Conservation (phyloP, 2,329 filamentous ascomycete genomes). For the Epicoccum nigrum region DNA sequence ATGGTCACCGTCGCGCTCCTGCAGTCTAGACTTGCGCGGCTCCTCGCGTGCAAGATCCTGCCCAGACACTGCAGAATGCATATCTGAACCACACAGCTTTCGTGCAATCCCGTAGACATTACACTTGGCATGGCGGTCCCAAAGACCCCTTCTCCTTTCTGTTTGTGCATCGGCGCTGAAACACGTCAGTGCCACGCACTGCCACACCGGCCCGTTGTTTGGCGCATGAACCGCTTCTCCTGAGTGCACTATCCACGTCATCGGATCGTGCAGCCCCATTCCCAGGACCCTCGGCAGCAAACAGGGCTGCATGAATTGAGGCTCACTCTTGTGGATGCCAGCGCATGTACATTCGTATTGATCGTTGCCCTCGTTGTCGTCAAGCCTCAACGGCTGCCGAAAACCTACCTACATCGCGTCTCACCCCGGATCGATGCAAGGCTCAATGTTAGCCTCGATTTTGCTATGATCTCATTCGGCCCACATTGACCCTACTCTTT, state of each 20-base stretch:
- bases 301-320: constrained; percentile 4
- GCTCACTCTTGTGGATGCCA: constrained; percentile 4
- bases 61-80: not conserved
- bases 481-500: constrained; percentile 7
- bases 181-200: constrained; percentile 20
- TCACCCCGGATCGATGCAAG: constrained; percentile 6
- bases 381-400: too few species aligned
- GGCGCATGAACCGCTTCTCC: constrained; percentile 24
- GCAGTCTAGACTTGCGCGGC: not conserved
- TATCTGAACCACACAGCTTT: not conserved
- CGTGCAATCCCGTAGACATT: not conserved
- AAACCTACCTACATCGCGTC: too few species aligned
- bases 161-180: not conserved
- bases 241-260: constrained; percentile 31
- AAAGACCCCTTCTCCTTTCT: not conserved
- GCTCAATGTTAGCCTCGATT: not conserved
- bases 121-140: not conserved
- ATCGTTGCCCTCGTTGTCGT: too few species aligned
- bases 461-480: constrained; percentile 7
- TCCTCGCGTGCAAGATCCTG: not conserved
- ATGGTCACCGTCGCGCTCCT: not conserved
- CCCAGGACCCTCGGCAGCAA: constrained; percentile 10
- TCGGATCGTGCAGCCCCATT: constrained; percentile 16
- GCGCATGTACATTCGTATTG: too few species aligned
- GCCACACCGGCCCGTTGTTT: constrained; percentile 9